phyloP scores from a whole-genome alignment of 139 green algal species.

The Nannochloris sp. region DNA sequence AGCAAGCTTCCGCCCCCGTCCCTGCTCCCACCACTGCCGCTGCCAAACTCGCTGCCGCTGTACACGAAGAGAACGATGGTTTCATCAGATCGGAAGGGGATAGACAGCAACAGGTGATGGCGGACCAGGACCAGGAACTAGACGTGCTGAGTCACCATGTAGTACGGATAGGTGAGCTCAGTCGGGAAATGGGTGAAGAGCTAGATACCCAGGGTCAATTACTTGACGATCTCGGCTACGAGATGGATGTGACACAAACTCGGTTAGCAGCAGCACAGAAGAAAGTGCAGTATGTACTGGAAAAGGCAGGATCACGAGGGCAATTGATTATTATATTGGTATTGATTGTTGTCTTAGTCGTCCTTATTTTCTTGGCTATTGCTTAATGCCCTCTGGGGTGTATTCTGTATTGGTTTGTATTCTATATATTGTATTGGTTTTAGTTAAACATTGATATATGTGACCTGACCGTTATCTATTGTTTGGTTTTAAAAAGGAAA shows the following conservation, averaged over 20 bases:
- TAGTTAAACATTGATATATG: too few species aligned
- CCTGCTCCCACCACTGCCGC: not conserved
- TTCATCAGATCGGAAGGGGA: slow-evolving; percentile 54
- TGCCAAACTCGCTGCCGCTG: slow-evolving; percentile 24
- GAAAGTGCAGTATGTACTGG: slow-evolving; percentile 65
- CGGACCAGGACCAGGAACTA: slow-evolving; percentile 67
- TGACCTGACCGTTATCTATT: too few species aligned
- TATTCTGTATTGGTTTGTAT: not conserved
- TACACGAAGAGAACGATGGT: slow-evolving; percentile 49
- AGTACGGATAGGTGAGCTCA: slow-evolving; percentile 63
- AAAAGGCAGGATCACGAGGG: slow-evolving; percentile 60
- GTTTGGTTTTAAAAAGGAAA: too few species aligned
- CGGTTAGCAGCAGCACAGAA: slow-evolving; percentile 62
- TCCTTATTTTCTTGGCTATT: slow-evolving; percentile 35
- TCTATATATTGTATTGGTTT: too few species aligned
- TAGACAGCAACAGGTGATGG: slow-evolving; percentile 61
- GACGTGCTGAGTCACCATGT: slow-evolving; percentile 68
- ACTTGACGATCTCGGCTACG: slow-evolving; percentile 63
- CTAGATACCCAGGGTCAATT: slow-evolving; percentile 46
- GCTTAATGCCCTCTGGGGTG: not conserved
- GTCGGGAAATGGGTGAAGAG: slow-evolving; percentile 71
- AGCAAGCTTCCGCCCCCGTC: not conserved
- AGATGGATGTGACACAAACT: slow-evolving; percentile 65
- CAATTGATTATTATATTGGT: slow-evolving; percentile 61
- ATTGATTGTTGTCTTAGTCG: slow-evolving; percentile 45